Base-by-base conservation (phyloP, 2,329 filamentous ascomycete species). In the Teratosphaeria destructans region DNA sequence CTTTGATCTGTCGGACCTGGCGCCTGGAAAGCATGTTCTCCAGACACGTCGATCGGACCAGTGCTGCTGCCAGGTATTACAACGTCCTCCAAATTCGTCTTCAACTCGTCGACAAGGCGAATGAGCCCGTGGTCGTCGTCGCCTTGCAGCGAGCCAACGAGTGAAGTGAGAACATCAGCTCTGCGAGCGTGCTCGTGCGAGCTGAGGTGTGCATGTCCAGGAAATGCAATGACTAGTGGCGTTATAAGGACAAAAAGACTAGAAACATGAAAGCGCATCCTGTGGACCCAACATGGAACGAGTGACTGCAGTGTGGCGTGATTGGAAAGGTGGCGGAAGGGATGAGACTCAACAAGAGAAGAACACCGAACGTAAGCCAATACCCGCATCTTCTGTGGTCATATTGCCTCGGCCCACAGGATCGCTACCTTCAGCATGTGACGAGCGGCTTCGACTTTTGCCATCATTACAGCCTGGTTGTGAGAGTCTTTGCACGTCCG, bases 1-100 rank as follows among this genome's bases (percentile, higher is more conserved):
- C 60, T 61, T 54, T 64, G 62, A 49, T 66, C 64, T 8, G 55
- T 58, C 5, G 55, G 52, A 14, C 27, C 54, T 1, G 60, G 60
- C 2, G 58, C 32, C 19, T 56, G 16, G 37, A 62, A 62, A 2
- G 56, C 60, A 57, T 62, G 61, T 5, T 59, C 49, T 43, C 61
- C 61, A n/a, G 54, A 37, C 6, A 63, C 61, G 54, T 63, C 61
- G 32, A 63, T 39, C 7, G 61, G 52, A 23, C 23, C 7, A 26
- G 37, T 16, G 14, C 43, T 49, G n/a, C 43, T 49, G 43, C 43
- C 23, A n/a, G 5, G 16, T 23, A n/a, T 10, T 23, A 23, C 7
- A 6, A 49, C n/a, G 5, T 49, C 43, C 8, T 49, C 43, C 43
- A 49, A 49, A 8, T 16, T n/a, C 16, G 16, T 6, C 43, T 23